Percentiles rank a stretch among this genome's conserved stretches.
Evolutionary conservation across 2,329 filamentous ascomycete genomes (phyloP).

Genomic region (Botrytis tulipae): DNA sequence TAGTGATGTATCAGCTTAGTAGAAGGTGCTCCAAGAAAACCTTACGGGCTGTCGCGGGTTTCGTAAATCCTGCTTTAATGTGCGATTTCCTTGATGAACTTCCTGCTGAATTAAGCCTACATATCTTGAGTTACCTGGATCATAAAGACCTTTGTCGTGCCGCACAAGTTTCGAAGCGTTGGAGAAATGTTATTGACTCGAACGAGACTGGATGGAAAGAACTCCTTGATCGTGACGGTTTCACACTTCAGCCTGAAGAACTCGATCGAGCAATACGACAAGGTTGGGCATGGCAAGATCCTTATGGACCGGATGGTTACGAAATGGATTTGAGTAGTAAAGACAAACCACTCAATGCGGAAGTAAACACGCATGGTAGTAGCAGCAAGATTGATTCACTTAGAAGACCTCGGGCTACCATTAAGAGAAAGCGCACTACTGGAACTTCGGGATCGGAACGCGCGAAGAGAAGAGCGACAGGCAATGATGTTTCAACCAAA

Average conservation of each 20-base stretch:
- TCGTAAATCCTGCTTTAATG: conserved; percentile 91
- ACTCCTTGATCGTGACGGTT: conserved; percentile 81
- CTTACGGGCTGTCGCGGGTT: conserved; percentile 81
- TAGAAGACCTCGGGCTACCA: conserved; percentile 32
- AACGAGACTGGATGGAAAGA: conserved; percentile 97
- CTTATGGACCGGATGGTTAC: conserved; percentile 68
- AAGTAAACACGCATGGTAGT: conserved; percentile 39
- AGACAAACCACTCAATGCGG: conserved; percentile 49
- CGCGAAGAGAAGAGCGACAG: conserved; percentile 36
- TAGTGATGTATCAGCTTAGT: conserved; percentile 95
- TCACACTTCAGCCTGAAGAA: conserved; percentile 74
- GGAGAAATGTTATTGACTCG: conserved; percentile 85
- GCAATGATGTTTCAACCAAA: conserved; percentile 34
- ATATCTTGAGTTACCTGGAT: conserved; percentile 85
- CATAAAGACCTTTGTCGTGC: conserved; percentile 82
- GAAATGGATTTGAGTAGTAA: conserved; percentile 74
- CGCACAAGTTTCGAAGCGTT: conserved; percentile 90
- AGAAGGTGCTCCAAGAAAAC: conserved; percentile 85
- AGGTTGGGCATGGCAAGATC: conserved; percentile 98
- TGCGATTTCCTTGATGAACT: conserved; percentile 87
- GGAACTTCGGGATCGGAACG: conserved; percentile 30
- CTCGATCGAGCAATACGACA: conserved; percentile 81
- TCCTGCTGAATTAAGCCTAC: conserved; percentile 81
- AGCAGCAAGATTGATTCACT: conserved; percentile 22
- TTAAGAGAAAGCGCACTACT: conserved; percentile 38